Percentiles rank a stretch among this genome's conserved stretches.
phyloP scores from a whole-genome alignment of 2,329 filamentous ascomycete genomes.

The Magnaporthales sp. region DNA sequence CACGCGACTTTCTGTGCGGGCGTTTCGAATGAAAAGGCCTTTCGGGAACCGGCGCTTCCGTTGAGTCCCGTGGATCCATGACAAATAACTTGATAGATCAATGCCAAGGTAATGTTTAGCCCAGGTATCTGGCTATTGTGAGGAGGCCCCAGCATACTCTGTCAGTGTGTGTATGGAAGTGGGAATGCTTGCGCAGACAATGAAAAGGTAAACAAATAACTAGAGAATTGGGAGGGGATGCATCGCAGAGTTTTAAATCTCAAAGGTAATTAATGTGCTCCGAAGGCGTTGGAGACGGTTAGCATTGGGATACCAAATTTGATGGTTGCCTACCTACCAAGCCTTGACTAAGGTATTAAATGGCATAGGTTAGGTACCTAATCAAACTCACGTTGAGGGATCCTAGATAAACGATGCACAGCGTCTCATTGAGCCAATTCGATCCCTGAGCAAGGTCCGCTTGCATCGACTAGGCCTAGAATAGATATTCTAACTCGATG shows the following conservation, averaged over 20 bases:
- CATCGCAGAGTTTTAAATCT: background rate
- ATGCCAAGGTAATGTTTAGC: background rate
- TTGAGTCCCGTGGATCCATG: background rate
- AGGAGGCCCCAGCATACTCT: too few species aligned
- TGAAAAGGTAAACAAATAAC: background rate
- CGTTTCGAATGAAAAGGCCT: constrained; percentile 37
- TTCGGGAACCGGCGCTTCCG: constrained; percentile 3
- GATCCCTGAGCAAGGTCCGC: background rate
- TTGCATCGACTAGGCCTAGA: background rate
- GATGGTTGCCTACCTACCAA: background rate
- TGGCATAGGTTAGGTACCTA: background rate
- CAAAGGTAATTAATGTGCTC: background rate
- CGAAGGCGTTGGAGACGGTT: background rate
- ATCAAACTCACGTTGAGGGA: background rate
- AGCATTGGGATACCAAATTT: background rate
- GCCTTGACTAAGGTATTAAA: too few species aligned
- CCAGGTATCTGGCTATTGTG: background rate
- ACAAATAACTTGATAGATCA: background rate
- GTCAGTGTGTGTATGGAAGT: background rate
- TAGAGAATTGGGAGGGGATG: background rate
- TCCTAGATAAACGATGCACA: background rate
- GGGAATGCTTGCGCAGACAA: background rate
- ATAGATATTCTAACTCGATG: background rate
- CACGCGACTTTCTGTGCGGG: constrained; percentile 33
- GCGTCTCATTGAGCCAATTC: background rate